Evolutionary conservation across 257 asterid genomes (phyloP), one percentile per base, ranked within the genome.

Genomic region (Plantago major): DNA sequence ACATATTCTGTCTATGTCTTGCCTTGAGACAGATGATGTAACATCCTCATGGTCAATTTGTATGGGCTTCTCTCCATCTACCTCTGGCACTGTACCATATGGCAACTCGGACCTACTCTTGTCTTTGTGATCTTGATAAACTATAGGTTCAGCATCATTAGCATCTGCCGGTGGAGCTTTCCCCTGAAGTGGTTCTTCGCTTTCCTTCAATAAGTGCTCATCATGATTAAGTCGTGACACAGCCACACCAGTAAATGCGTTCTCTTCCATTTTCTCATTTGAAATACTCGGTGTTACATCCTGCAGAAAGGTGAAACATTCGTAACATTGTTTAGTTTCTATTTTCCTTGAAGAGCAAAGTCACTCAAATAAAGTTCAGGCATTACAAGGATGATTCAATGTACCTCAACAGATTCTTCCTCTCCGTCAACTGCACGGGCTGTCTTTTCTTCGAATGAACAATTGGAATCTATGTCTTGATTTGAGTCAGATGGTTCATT

Each of bases 21-120:
- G 74, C 56, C 60, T 50, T 42, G 66, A 64, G 12, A 37, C 71
- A 44, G 71, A 51, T 61, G 65, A 58, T 70, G 58, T 58, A 53
- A 17, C 28, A 10, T 64, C 66, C 47, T 60, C 73, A 10, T 30
- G 44, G n/a, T 13, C 66, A 56, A 28, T 64, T n/a, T 54, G 40
- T 9, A 54, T 37, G 11, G 43, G 17, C 59, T 54, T 54, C 56
- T 51, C 56, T 18, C 14, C 37, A 9, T 51, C 37, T 51, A 51
- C 55, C 10, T 15, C 55, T 5, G 15, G 55, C 33, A 50, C 15
- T 47, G 53, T 3, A 47, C 8, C 14, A 14, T 47, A 16, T 7
- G 4, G 8, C 19, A 47, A 47, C 1, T 47, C 53, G 14, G 19
- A 47, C 17, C n/a, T n/a, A n/a, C n/a, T n/a, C n/a, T n/a, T n/a